Evolutionary conservation across 176 grass and related monocot species (phyloP), one percentile per base, ranked within the genome.

Genomic region (Oryza australiensis): DNA sequence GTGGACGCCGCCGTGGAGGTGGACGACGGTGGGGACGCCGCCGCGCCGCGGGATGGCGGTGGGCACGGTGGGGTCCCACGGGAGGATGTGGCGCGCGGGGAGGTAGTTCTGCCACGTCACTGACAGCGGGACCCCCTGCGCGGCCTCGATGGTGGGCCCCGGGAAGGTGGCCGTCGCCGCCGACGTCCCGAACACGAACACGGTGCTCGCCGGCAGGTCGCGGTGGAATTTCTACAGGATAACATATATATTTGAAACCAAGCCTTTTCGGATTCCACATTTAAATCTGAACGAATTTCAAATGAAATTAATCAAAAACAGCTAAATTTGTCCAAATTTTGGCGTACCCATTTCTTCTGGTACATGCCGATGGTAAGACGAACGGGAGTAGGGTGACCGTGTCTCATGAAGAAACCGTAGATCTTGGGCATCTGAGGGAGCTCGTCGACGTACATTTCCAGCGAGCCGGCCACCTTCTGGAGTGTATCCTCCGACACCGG

Each of bases 61-160:
- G 16, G 90, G 79, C 12, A 95, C 82, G 5, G 90, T 93, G 32
- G 85, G 83, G 63, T 95, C 90, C 90, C 88, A 90, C 1, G 93
- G 93, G 7, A 95, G 93, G 79, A 93, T 90, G 85, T 96, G 93
- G 10, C 3, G n/a, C 5, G 2, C 4, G 0, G 94, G 94, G 9
- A 96, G 90, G 83, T 88, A 75, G 86, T 96, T 96, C 77, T 89
- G 3, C 94, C 94, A 96, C 18, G 88, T 96, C 42, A 96, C 86
- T 20, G 1, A 32, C 6, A 93, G 88, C 0, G 94, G 83, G 67
- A 93, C 80, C 0, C 88, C 86, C 59, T 93, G 94, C 5, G 87
- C 62, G 0, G 88, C 83, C 84, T 89, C 94, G 66, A 97, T 91
- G 68, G 88, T 85, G 0, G 91, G 94, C 0, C 94, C 94, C 0